Evolutionary conservation across 345 rosid genomes (phyloP).

Genomic region (Tarenaya hassleriana): DNA sequence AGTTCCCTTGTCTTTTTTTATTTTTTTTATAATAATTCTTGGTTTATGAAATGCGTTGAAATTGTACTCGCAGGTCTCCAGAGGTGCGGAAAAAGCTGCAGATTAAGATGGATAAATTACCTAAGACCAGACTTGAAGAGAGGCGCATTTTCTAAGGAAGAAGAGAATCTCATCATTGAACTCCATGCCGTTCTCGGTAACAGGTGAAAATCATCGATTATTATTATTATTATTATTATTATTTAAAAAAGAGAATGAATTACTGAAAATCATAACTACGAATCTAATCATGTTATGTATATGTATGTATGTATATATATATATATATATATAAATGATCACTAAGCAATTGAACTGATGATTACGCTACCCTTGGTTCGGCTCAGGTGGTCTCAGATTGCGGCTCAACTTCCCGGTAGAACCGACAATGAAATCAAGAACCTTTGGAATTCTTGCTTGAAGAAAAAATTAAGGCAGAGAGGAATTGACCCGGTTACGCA

Average conservation of each 20-base stretch:
- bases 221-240: background rate
- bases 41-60: background rate
- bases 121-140: conserved; percentile 95
- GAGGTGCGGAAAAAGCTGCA: conserved; percentile 97
- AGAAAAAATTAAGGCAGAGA: conserved; percentile 49
- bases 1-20: background rate
- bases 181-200: conserved; percentile 92
- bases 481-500: conserved; percentile 65
- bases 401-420: conserved; percentile 64
- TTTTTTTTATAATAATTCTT: background rate
- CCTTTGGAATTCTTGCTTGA: conserved; percentile 55
- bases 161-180: conserved; percentile 81
- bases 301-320: background rate
- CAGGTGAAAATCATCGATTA: conserved; percentile 49
- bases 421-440: conserved; percentile 68
- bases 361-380: conserved; percentile 4
- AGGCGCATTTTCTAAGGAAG: conserved; percentile 90
- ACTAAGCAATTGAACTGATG: background rate
- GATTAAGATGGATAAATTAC: conserved; percentile 94
- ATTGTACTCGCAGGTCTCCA: conserved; percentile 54
- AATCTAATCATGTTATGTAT: no score
- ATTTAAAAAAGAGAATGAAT: background rate
- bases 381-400: conserved; percentile 62
- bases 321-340: background rate
- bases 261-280: no score